Evolutionary conservation across 305 asterid species (phyloP), one percentile per base, ranked within the genome.

Genomic region (Fraxinus nigra): DNA sequence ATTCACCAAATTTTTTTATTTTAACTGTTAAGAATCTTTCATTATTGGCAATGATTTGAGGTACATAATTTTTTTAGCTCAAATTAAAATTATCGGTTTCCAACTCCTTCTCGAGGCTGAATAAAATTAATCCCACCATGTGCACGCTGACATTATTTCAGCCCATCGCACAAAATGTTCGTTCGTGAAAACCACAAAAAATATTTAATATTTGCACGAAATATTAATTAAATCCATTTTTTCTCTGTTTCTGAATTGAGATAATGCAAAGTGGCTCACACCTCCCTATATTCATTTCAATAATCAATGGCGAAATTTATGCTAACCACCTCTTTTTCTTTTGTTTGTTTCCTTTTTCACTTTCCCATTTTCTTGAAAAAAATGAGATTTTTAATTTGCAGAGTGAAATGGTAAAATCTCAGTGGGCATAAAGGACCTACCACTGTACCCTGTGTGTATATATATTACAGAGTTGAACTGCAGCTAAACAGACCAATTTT

Each of bases 361-460:
- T 69, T 7, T 69, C 22, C 22, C 40, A 69, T 13, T 69, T 30
- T 69, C 40, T 69, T 69, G 24, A 67, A 69, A 34, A 56, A 46
- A 34, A 46, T 46, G 59, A 63, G 46, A 43, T 1, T 24, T 30
- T 79, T 2, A 80, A 30, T 43, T 18, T n/a, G 28, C 1, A 7
- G 9, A 74, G 67, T 28, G 37, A 79, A 87, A 59, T 80, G 40
- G 51, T 34, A 35, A 85, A 26, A 24, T 65, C 14, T 24, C 11
- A 85, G 89, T 80, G 84, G 91, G 86, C 90, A 82, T 78, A 78
- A 85, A 82, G 84, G 82, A 69, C 78, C 77, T 73, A 35, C 67
- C 77, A 18, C 38, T 61, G 69, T 35, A 26, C 54, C 9, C 78
- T 67, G 46, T 40, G 82, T 59, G 28, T 24, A 18, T 56, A 67